Base-by-base conservation (phyloP, 2,329 filamentous ascomycete species). In the Diaporthe humulicola region DNA sequence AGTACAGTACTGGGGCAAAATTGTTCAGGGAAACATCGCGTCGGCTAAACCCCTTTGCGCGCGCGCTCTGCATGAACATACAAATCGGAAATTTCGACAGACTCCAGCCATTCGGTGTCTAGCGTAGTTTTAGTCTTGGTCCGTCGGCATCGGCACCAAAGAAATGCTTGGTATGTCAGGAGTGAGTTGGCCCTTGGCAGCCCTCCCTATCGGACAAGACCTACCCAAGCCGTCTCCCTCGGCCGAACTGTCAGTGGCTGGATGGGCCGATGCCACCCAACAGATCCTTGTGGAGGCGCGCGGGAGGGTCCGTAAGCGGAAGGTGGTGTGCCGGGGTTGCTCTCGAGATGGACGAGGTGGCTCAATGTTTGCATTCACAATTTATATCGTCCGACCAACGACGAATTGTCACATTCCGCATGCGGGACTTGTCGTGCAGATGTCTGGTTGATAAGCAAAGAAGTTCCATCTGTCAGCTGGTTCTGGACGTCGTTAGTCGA, bases 321-420 rank as follows among this genome's bases (percentile, higher is more conserved):
- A 64, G 60, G 60, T 64, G 25, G 60, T 48, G 60, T 40, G 40
- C 40, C 40, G 17, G 38, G 60, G 60, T 45, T 33, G 38, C 60
- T 40, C 17, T 48, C 38, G 14, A 61, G 25, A 45, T 61, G 58
- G 38, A 40, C 40, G 25, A 22, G 25, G 14, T 45, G 15, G 38
- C 2, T 45, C 25, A 64, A 48, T 15, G 15, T 45, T 33, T 14
- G 25, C 9, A 22, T 64, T 8, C 25, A 30, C 9, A 25, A 45
- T 33, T 48, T 38, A 60, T 33, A 48, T 64, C 40, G 42, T 64
- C 33, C 40, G 60, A 45, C 40, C 4, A 4, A 15, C 58, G 38
- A 5, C n/a, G 4, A 25, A 30, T 42, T 30, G 17, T 48, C 57
- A 42, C 38, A 42, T 42, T 42, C 38, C 15, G n/a, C 7, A 30